Evolutionary conservation across 305 asterid genomes (phyloP), one percentile per base, ranked within the genome.

Genomic region (Fraxinus baroniana): DNA sequence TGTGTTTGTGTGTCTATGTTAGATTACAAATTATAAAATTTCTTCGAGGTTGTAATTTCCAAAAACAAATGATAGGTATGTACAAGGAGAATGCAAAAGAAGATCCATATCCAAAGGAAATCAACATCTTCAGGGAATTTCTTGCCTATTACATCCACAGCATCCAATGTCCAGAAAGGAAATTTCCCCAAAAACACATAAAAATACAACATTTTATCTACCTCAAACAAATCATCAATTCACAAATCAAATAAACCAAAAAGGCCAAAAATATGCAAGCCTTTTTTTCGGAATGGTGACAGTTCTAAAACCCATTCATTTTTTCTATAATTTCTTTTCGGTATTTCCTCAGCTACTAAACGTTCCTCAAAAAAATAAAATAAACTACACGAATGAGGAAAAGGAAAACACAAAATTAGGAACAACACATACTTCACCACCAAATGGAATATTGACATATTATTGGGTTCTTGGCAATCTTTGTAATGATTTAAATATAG

Each of bases 161-260:
- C n/a, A n/a, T n/a, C n/a, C n/a, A n/a, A n/a, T n/a, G n/a, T n/a
- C 85, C 55, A 79, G 76, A 82, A 83, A 78, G 80, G 83, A 86
- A 82, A 74, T 55, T 75, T 57, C 66, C 1, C 78, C 79, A 64
- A 77, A 66, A 52, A 78, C 52, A 3, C 22, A 1, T 52, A 46
- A 46, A 46, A 46, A 77, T 55, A 79, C 26, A 36, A 39, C n/a
- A n/a, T 55, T 9, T 78, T 85, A 70, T 68, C 81, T 80, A 68
- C 78, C 77, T 37, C 6, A 82, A 79, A 36, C 5, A 24, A 81
- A 76, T 8, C 33, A 85, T 76, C 73, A 82, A 83, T 82, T 82
- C 79, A 68, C 57, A 78, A 55, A 49, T 80, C 76, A 22, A 78
- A 72, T 12, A 74, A 72, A 26, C 79, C 28, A 71, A 41, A 1